Evolutionary conservation across 2,329 filamentous ascomycete species (phyloP), one percentile per base, ranked within the genome.

Genomic region (Pyrenophora teres): DNA sequence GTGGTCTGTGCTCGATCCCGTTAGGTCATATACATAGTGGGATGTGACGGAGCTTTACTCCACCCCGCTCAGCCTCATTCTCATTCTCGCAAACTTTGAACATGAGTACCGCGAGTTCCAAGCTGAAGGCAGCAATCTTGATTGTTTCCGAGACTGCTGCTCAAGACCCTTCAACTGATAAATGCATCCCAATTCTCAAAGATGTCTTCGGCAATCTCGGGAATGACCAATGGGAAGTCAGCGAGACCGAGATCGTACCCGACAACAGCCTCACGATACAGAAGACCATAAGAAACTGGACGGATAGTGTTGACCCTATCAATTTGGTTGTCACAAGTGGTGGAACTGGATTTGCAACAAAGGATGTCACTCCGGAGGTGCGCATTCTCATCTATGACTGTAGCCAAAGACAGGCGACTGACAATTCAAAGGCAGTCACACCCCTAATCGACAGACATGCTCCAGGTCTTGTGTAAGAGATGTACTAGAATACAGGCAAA

Each of bases 91-190:
- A 58, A 44, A 43, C 50, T 42, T 45, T 23, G 55, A 65, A 52
- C 30, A 74, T 74, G 71, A 66, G 60, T 54, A 53, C 56, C 51
- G 38, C 52, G 38, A 72, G 77, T 49, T 52, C 51, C 27, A 76
- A 78, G 48, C 78, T 97, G 10, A 88, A 79, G 69, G 88, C 87
- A 30, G 90, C 88, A 6, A 87, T 99, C 41, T 81, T 99, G 46
- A 83, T 97, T 60, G 82, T 99, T 33, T 97, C 94, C 1, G 95
- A 95, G 43, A 99, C 94, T 5, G 94, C 92, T 5, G 85, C 87
- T 7, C 81, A 84, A 62, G 88, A 96, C 71, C 84, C 90, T 0
- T 85, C 88, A 3, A 87, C 90, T 1, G 94, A 99, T 75, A 85
- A 85, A 56, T 87, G 90, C 7, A 84, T 84, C 5, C 78, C 80